Evolutionary conservation across 805 yeast genomes (phyloP).

Genomic region (Nakazawaea pomicola): DNA sequence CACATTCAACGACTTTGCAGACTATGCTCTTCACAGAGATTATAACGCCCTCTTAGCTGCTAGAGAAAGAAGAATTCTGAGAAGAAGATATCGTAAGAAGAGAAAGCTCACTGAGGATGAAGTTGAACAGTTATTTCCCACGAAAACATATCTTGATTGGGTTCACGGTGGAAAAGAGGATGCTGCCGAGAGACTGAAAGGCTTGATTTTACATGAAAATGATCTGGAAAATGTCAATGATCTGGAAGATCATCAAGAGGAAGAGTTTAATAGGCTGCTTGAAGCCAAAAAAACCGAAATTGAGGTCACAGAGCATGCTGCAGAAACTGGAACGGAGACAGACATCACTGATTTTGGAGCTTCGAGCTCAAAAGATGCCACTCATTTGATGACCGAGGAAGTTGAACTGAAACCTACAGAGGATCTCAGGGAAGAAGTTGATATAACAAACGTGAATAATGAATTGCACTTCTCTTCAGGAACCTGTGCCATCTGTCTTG

Average conservation of each 20-base stretch:
- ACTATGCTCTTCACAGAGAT: constrained; percentile 23
- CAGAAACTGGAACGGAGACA: constrained; percentile 10
- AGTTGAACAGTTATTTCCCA: constrained; percentile 58
- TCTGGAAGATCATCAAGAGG: constrained; percentile 11
- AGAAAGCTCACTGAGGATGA: constrained; percentile 49
- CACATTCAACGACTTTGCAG: constrained; percentile 14
- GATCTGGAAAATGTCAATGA: constrained; percentile 31
- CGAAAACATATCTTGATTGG: constrained; percentile 55
- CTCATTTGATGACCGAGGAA: background rate
- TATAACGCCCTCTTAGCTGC: constrained; percentile 14
- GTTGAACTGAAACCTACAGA: background rate
- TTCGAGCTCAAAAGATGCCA: background rate
- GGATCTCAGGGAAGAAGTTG: background rate
- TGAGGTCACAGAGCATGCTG: background rate
- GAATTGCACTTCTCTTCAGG: constrained; percentile 58
- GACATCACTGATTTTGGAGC: background rate
- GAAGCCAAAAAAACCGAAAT: background rate
- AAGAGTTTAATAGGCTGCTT: background rate
- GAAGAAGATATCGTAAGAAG: constrained; percentile 42
- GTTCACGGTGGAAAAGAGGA: constrained; percentile 54
- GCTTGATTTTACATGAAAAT: constrained; percentile 27
- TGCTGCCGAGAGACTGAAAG: constrained; percentile 39
- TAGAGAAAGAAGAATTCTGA: constrained; percentile 20
- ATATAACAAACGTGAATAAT: constrained; percentile 12
- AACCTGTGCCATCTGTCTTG: constrained; percentile 75